Base-by-base conservation (phyloP, 2,329 filamentous ascomycete species). In the Hypoxylon sp. region DNA sequence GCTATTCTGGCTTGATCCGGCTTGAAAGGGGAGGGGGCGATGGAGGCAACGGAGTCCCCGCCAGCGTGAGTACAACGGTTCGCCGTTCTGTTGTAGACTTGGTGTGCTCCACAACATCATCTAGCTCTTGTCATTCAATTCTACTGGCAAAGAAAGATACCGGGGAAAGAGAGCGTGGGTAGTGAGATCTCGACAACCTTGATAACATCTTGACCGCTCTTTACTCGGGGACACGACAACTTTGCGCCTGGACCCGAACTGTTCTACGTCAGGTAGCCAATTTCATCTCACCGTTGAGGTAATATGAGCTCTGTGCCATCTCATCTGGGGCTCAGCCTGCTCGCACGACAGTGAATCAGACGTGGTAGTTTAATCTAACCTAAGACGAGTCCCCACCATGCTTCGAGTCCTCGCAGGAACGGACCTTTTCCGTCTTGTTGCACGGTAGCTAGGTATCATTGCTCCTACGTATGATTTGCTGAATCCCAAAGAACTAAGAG, bases 191-290 rank as follows among this genome's bases (percentile, higher is more conserved):
- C 36, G 36, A 28, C 46, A 48, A 38, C 21, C 19, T 34, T 13
- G 28, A 25, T 14, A 58, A 17, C 41, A 23, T 23, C 55, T 48
- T 64, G 61, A 57, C 56, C 51, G 51, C 56, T 59, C 25, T 56
- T 57, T 46, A 45, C 48, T 21, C 10, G 55, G 48, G 43, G 7
- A 52, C 43, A 60, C 56, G 41, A 52, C 25, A 53, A 23, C 21
- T 10, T 52, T 61, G 21, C 11, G 23, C 23, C 13, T 14, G 14
- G 38, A 30, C n/a, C 36, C 30, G 28, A n/a, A 4, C 25, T 10
- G 36, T 60, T 45, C 48, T 46, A 48, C 49, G 41, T 38, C 14
- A 43, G n/a, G 38, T 11, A 58, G 30, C 7, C 41, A 7, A 36
- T 21, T 46, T 6, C 41, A 45, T 61, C 19, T 48, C 13, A 36